Percentiles rank a stretch among this genome's conserved stretches.
phyloP scores from a whole-genome alignment of 768 basidiomycete species.

The Paxillus ammoniavirescens region DNA sequence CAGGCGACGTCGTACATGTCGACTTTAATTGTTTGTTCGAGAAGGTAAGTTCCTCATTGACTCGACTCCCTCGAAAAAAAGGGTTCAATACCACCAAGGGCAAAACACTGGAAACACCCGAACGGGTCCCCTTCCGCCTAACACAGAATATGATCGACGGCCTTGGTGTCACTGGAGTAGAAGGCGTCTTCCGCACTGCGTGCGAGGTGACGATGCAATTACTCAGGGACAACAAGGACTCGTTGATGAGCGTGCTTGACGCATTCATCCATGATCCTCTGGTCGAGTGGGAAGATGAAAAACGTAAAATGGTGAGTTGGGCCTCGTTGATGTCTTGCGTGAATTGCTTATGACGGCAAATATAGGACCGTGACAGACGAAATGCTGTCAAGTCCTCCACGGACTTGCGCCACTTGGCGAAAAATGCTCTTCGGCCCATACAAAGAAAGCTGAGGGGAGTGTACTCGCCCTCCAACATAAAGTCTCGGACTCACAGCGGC shows the following conservation, averaged over 20 bases:
- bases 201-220: slow-evolving; percentile 89
- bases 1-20: slow-evolving; percentile 92
- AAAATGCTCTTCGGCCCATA: slow-evolving; percentile 76
- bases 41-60: slow-evolving; percentile 51
- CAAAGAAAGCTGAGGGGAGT: slow-evolving; percentile 79
- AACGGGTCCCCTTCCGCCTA: slow-evolving; percentile 90
- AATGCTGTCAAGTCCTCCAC: slow-evolving; percentile 48
- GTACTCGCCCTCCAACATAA: slow-evolving; percentile 48
- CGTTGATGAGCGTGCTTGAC: slow-evolving; percentile 92
- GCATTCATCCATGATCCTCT: slow-evolving; percentile 97
- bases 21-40: slow-evolving; percentile 99
- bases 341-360: background rate
- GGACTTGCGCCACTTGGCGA: slow-evolving; percentile 66
- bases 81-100: slow-evolving; percentile 43
- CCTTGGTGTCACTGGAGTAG: slow-evolving; percentile 88
- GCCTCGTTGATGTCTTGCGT: background rate
- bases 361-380: slow-evolving; percentile 46
- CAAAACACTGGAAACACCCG: slow-evolving; percentile 81
- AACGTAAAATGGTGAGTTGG: slow-evolving; percentile 54
- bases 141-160: slow-evolving; percentile 94
- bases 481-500: slow-evolving; percentile 35
- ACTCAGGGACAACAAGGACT: slow-evolving; percentile 87
- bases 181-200: slow-evolving; percentile 90
- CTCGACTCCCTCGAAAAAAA: background rate
- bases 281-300: slow-evolving; percentile 91